Conservation (phyloP, 768 basidiomycete genomes). For the Tylopilus vinaceipallidus region DNA sequence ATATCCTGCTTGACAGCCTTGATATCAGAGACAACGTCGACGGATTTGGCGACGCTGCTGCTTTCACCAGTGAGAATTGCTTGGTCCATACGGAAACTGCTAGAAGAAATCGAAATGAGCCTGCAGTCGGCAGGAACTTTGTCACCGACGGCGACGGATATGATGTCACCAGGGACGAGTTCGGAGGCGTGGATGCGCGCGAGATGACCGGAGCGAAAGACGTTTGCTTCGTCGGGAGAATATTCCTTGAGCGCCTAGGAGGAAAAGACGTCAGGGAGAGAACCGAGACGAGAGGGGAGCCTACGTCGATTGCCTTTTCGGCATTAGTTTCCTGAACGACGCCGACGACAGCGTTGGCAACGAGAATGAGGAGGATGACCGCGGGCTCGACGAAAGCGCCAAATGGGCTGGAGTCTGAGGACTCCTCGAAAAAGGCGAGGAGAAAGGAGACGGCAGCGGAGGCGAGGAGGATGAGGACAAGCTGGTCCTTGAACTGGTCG, state of each 20-base stretch:
- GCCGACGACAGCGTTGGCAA: constrained; percentile 97
- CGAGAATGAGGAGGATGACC: constrained; percentile 92
- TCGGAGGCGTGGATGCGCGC: constrained; percentile 79
- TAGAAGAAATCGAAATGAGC: constrained; percentile 84
- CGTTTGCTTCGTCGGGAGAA: constrained; percentile 95
- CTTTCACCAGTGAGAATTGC: constrained; percentile 97
- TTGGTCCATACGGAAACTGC: constrained; percentile 93
- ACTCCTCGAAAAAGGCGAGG: constrained; percentile 83
- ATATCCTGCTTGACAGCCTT: constrained; percentile 97
- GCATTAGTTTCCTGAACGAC: constrained; percentile 97
- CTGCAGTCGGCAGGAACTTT: constrained; percentile 95
- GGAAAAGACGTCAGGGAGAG: neutral
- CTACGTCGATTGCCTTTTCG: constrained; percentile 94
- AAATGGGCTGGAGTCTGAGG: constrained; percentile 59
- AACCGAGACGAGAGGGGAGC: constrained; percentile 30
- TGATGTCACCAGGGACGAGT: constrained; percentile 93
- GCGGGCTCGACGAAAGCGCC: constrained; percentile 94
- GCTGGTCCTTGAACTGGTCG: constrained; percentile 99
- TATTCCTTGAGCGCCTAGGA: constrained; percentile 91
- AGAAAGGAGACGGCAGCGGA: constrained; percentile 94
- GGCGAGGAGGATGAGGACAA: constrained; percentile 93
- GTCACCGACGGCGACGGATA: constrained; percentile 90
- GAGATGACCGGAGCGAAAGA: constrained; percentile 69
- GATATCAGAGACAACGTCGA: constrained; percentile 62
- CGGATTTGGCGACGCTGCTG: constrained; percentile 79